Base-by-base conservation (phyloP, 805 yeast genomes). In the Zygosaccharomyces lentus region DNA sequence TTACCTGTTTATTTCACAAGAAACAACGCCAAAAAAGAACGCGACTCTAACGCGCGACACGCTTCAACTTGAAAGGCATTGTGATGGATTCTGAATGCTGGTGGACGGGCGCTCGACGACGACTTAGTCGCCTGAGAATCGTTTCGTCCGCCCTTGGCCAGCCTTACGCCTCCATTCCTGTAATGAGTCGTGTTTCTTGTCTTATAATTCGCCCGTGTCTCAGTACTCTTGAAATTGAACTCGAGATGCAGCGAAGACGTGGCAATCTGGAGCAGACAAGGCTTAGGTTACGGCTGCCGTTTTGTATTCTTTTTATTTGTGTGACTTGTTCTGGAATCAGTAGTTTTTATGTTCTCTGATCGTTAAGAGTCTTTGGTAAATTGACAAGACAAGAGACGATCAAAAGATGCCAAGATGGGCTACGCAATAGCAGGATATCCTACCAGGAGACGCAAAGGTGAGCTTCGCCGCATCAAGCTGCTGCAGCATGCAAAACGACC, bases 401-500 rank as follows among this genome's bases (percentile, higher is more conserved):
- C 15, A 12, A 29, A 38, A 38, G 24, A 38, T 38, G 41, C 24
- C 37, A 40, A 40, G 15, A 54, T 54, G 57, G 57, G 57, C 32
- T 54, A 50, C 38, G 52, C 51, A 25, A 39, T 46, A 34, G 41
- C 48, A 21, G 57, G 57, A 19, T 50, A 52, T 34, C 53, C 56
- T 12, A 47, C 51, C 7, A 47, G 54, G 40, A 54, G 46, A 36
- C 53, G 55, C 16, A 39, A 41, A 26, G 44, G 35, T 26, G 42
- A 45, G 21, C 29, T 13, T 19, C 44, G 30, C 17, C 29, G 23
- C 16, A 24, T 38, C 25, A 38, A 38, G 10, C 41, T 38, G 10
- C 24, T 38, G 41, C 29, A 38, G 15, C 34, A 38, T 27, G 21
- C 21, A 19, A 19, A 3, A 4, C 21, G 21, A 19, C 34, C 34